A percentile compares a stretch with the other conserved stretches of the same genome.
phyloP scores from a whole-genome alignment of 345 rosid species.

The Syzygium aromaticum region DNA sequence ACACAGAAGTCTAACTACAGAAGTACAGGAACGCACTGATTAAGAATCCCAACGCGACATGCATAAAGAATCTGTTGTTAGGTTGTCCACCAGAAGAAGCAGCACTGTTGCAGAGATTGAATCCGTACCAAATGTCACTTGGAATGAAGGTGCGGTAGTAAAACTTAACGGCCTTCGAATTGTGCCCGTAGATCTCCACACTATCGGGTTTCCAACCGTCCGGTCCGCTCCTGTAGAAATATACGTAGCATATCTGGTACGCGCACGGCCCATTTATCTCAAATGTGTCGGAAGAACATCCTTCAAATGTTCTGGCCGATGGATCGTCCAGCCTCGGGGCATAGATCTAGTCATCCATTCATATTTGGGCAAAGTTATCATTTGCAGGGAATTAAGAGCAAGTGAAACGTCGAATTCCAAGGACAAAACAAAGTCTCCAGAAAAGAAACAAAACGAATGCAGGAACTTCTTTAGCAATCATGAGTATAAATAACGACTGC shows the following conservation, averaged over 20 bases:
- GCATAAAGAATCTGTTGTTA: constrained; percentile 1
- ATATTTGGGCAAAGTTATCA: not conserved
- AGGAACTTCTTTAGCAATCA: not conserved
- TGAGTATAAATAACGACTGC: not conserved
- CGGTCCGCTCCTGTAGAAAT: constrained; percentile 66
- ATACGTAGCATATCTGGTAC: constrained; percentile 61
- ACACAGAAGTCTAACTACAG: not conserved
- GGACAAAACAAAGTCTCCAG: not conserved
- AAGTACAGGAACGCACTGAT: constrained; percentile 16
- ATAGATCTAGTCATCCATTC: constrained; percentile 35
- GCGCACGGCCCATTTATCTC: constrained; percentile 70
- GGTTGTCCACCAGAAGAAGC: constrained; percentile 19
- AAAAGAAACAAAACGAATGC: not conserved
- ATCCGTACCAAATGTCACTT: constrained; percentile 65
- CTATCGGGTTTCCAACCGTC: constrained; percentile 82
- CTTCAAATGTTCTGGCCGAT: constrained; percentile 44
- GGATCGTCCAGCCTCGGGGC: constrained; percentile 78
- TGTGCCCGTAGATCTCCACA: constrained; percentile 39
- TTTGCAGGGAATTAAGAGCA: not conserved
- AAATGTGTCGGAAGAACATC: constrained; percentile 75
- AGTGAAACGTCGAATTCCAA: not conserved
- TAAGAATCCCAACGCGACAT: constrained; percentile 16
- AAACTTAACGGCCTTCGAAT: constrained; percentile 40
- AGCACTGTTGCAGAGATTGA: constrained; percentile 43
- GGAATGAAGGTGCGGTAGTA: constrained; percentile 51